Conservation (phyloP, 495 filamentous ascomycete species). For the Hypoxylon cercidicola region DNA sequence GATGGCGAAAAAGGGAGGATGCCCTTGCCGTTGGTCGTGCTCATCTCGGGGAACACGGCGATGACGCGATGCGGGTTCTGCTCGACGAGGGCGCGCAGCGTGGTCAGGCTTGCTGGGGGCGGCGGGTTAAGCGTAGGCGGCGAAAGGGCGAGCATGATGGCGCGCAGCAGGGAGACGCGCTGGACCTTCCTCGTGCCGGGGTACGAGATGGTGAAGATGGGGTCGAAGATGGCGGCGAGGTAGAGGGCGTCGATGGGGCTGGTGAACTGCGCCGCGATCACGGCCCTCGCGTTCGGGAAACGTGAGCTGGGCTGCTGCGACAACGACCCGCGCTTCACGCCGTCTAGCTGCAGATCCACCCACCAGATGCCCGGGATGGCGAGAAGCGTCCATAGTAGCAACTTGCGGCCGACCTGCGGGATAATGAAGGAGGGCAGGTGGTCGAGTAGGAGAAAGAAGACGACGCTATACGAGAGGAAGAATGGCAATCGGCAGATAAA, state of each 20-base stretch:
- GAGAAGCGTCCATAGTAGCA: conserved; percentile 85
- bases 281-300: conserved; percentile 73
- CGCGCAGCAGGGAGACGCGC: conserved; percentile 76
- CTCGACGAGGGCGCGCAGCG: conserved; percentile 68
- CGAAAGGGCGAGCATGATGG: conserved; percentile 78
- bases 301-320: conserved; percentile 69
- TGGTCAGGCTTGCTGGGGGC: conserved; percentile 59
- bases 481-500: conserved; percentile 84
- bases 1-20: conserved; percentile 84
- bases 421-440: conserved; percentile 73
- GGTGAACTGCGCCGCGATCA: conserved; percentile 91
- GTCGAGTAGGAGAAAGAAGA: conserved; percentile 85
- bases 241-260: conserved; percentile 94
- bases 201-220: conserved; percentile 87
- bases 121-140: conserved; percentile 61
- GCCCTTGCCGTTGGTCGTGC: conserved; percentile 91
- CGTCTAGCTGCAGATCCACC: conserved; percentile 96
- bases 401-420: conserved; percentile 81
- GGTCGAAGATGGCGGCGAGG: conserved; percentile 96
- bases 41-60: conserved; percentile 91
- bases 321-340: conserved; percentile 84
- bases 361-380: conserved; percentile 93
- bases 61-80: conserved; percentile 78
- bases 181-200: conserved; percentile 77
- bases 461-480: conserved; percentile 71